Evolutionary conservation across 495 filamentous ascomycete genomes (phyloP), one percentile per base, ranked within the genome.

Genomic region (Aeminium ludgeri): DNA sequence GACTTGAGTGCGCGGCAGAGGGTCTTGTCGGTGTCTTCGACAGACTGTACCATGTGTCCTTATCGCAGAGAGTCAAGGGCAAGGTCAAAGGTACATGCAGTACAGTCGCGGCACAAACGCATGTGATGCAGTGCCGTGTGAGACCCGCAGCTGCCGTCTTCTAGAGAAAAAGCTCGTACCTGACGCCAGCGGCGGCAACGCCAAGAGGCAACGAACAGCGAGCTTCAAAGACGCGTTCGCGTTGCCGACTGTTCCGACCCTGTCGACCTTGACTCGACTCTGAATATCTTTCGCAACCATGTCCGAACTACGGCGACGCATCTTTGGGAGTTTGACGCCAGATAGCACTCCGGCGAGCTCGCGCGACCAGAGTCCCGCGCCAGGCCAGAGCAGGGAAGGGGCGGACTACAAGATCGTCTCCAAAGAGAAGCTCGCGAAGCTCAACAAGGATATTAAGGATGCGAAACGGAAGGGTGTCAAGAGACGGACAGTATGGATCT

Each of bases 401-500:
- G 34, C 19, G 6, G 44, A 55, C 15, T 47, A 55, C 31, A 48
- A 34, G 12, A 45, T 64, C 15, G 40, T 64, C 2, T 37, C 53
- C n/a, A 46, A 46, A n/a, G 40, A 50, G 32, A 57, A 55, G 48
- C 51, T 63, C 4, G 48, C 62, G 38, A 64, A 41, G 43, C 56
- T 57, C 10, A 53, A 43, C 33, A 51, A 40, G 40, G 61, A 38
- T 36, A 46, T 50, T 1, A 49, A 47, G 27, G 46, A 29, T 37
- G 58, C 36, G 36, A 50, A 43, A 45, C 64, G 2, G 67, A 69
- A 50, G 65, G 63, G 66, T 38, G 67, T 61, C 39, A 50, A 32
- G 38, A 73, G 82, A 41, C 73, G 75, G 38, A 78, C 72, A 60
- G 73, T 75, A 1, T 72, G 85, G 37, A 81, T 93, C 30, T 95